These are phyloP conservation scores for Byssochlamys sp. DNA, from an alignment of 2,329 filamentous ascomycete genomes.

Conservation along the genomic window DNA sequence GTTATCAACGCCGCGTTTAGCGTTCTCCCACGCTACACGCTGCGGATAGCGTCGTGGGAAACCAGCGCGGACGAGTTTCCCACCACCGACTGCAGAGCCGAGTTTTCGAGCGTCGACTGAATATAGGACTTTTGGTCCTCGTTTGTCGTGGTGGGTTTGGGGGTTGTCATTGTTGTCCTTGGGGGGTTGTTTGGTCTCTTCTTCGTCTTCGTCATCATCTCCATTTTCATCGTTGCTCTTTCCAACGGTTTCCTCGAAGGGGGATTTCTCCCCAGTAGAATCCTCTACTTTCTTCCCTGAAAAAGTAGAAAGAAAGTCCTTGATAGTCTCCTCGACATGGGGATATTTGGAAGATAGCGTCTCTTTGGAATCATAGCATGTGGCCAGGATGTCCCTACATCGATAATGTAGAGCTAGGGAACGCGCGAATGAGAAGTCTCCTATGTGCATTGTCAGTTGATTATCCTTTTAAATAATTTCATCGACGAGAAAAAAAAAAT, in stretches of 20 bases:
- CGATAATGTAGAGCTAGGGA: constrained; percentile 34
- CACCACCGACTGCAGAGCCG: constrained; percentile 23
- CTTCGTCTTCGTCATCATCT: constrained; percentile 7
- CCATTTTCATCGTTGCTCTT: constrained; percentile 6
- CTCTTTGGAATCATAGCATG: constrained; percentile 36
- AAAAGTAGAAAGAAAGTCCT: constrained; percentile 25
- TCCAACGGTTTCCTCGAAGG: background rate
- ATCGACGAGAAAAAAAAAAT: too few species aligned
- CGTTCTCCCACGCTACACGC: constrained; percentile 19
- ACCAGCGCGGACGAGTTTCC: constrained; percentile 37
- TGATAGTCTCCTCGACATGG: constrained; percentile 52
- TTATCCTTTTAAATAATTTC: too few species aligned
- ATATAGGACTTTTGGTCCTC: constrained; percentile 27
- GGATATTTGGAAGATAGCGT: constrained; percentile 63
- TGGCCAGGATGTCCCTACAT: constrained; percentile 33
- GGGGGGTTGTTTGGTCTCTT: background rate
- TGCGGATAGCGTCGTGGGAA: constrained; percentile 22
- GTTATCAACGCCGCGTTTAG: background rate
- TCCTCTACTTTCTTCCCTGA: background rate
- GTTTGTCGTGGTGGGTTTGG: background rate
- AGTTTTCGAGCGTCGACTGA: constrained; percentile 37
- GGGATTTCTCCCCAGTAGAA: background rate
- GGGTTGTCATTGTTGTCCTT: too few species aligned
- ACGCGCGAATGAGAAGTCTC: constrained; percentile 41
- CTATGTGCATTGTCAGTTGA: constrained; percentile 16